Conservation (phyloP, 2,329 filamentous ascomycete species). For the Pseudocercospora fijiensis region DNA sequence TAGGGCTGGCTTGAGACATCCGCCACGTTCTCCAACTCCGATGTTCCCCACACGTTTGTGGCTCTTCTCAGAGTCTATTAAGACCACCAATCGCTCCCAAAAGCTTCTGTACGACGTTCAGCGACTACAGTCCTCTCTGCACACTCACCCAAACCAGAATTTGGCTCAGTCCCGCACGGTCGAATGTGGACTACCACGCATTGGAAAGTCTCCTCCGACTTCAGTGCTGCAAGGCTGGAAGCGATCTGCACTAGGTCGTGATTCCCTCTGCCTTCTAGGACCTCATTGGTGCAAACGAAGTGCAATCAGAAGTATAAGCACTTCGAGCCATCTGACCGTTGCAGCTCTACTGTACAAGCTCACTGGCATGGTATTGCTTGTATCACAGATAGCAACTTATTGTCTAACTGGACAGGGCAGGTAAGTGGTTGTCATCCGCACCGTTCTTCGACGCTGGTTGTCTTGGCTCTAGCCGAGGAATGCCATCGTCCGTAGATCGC, state of each 20-base stretch:
- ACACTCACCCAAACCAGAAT: not conserved
- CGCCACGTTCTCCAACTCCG: not conserved
- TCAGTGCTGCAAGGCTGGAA: not conserved
- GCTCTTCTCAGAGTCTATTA: not conserved
- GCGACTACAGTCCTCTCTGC: not conserved
- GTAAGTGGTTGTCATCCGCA: conserved; percentile 11
- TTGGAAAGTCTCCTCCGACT: not conserved
- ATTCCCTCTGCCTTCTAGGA: not conserved
- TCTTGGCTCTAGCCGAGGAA: conserved; percentile 5
- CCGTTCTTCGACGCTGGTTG: not conserved
- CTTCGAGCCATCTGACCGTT: not conserved
- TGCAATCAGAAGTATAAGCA: not conserved
- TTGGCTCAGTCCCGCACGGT: not conserved
- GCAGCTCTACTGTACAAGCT: conserved; percentile 17
- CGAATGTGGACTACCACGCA: not conserved
- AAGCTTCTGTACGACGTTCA: not conserved
- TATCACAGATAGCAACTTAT: not conserved
- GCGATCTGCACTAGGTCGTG: not conserved
- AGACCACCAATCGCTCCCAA: not conserved
- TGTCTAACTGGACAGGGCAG: conserved; percentile 17
- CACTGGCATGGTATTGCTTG: conserved; percentile 2
- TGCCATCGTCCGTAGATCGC: not conserved
- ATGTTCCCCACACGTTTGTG: not conserved
- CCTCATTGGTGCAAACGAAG: not conserved
- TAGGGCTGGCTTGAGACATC: not conserved